Percentiles rank a stretch among this genome's conserved stretches.
phyloP scores from a whole-genome alignment of 768 basidiomycete genomes.

The Suillus bovinus region DNA sequence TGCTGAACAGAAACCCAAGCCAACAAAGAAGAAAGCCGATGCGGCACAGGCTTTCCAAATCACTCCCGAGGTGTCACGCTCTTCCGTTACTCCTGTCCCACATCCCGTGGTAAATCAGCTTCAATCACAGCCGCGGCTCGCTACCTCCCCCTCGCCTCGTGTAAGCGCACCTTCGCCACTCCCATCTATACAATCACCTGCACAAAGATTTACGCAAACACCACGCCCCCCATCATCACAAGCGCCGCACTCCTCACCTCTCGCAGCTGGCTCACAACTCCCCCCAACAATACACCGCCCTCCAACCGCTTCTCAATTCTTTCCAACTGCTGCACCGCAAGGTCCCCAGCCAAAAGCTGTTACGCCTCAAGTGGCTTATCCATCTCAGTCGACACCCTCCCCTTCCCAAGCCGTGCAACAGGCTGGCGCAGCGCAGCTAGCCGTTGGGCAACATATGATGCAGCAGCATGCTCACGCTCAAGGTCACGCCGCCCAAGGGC shows the following conservation, averaged over 20 bases:
- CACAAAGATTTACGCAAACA: slow-evolving; percentile 36
- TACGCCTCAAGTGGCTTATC: slow-evolving; percentile 30
- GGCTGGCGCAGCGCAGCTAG: slow-evolving; percentile 18
- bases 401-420: slow-evolving; percentile 25
- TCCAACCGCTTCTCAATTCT: slow-evolving; percentile 26
- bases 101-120: slow-evolving; percentile 36
- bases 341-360: slow-evolving; percentile 28
- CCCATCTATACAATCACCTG: slow-evolving; percentile 26
- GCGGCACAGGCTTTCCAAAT: slow-evolving; percentile 22
- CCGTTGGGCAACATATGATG: slow-evolving; percentile 12
- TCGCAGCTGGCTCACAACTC: slow-evolving; percentile 29
- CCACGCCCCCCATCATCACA: slow-evolving; percentile 36
- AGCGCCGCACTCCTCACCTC: slow-evolving; percentile 32
- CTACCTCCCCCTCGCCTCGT: slow-evolving; percentile 29
- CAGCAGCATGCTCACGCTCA: slow-evolving; percentile 22
- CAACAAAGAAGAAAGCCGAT: slow-evolving; percentile 31
- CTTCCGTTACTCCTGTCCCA: slow-evolving; percentile 33
- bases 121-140: slow-evolving; percentile 21
- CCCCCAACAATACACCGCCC: slow-evolving; percentile 26
- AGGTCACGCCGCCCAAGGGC: slow-evolving; percentile 17
- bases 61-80: slow-evolving; percentile 30
- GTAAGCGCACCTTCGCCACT: slow-evolving; percentile 31
- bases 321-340: slow-evolving; percentile 26
- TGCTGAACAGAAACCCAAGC: slow-evolving; percentile 25
- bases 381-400: slow-evolving; percentile 19